Base-by-base conservation (phyloP, 306 rosid species). In the Acacia crassicarpa region DNA sequence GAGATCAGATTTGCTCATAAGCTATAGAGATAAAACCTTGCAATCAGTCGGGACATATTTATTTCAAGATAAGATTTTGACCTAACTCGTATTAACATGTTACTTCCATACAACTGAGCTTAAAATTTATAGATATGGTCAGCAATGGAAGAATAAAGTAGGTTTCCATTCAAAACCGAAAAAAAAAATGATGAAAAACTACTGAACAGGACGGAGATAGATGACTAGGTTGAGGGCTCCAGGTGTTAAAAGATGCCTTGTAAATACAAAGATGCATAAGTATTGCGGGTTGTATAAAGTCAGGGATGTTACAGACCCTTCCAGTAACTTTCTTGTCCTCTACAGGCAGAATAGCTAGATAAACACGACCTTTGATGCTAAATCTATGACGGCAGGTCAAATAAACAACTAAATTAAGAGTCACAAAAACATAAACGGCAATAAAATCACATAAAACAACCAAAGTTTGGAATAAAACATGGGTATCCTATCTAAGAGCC, bases 331-430 rank as follows among this genome's bases (percentile, higher is more conserved):
- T 84, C 53, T 88, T 67, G 20, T 81, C 74, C 66, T 83, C 79
- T 13, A 93, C 89, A 0, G 99, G 99, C 22, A 92, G 81, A 82
- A 95, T 93, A 79, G 99, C 97, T 2, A 98, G 98, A 88, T 95
- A 95, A 45, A 92, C 93, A 49, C 97, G 97, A 83, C 82, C 93
- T 84, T 88, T 92, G 92, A 93, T 88, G 87, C 92, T 91, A 56
- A 87, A 95, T 81, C 99, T 84, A 27, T 89, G 94, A 82, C 98
- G 93, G 80, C 85, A 76, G 16, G 49, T 20, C 49, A 32, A 72
- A 43, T 14, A 40, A 30, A 49, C 40, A 32, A 22, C 9, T 17
- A 53, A 13, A 56, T 51, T 8, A 25, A 30, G 20, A 63, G 69
- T 15, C 69, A 13, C 19, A 75, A 40, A 19, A 61, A 33, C 32